phyloP scores from a whole-genome alignment of 495 filamentous ascomycete species.

The Amorphotheca resinae region DNA sequence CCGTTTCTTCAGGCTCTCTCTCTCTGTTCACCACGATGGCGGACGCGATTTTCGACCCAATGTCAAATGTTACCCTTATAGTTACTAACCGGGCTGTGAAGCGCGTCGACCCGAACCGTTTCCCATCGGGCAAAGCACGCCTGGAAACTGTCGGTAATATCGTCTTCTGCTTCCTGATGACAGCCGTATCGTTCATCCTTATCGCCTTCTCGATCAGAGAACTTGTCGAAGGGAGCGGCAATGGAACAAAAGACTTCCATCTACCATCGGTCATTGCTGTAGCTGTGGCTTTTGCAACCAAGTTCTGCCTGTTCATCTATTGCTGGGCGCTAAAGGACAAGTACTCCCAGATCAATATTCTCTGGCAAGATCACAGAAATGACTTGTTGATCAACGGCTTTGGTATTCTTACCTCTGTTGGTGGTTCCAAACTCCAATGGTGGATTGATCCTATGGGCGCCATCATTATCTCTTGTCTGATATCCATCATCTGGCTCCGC shows the following conservation, averaged over 20 bases:
- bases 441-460: constrained; percentile 94
- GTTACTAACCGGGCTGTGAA: constrained; percentile 80
- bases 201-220: constrained; percentile 76
- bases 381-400: constrained; percentile 84
- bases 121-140: constrained; percentile 87
- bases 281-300: constrained; percentile 71
- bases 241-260: constrained; percentile 50
- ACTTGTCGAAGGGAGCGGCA: constrained; percentile 31
- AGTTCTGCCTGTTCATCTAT: constrained; percentile 75
- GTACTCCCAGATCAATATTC: constrained; percentile 81
- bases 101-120: constrained; percentile 75
- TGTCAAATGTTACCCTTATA: constrained; percentile 82
- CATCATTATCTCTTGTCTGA: constrained; percentile 65
- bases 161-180: constrained; percentile 95
- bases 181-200: constrained; percentile 75
- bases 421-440: constrained; percentile 78
- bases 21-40: constrained; percentile 98
- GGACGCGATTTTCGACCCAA: constrained; percentile 88
- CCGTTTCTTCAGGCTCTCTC: constrained; percentile 71
- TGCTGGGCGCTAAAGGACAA: constrained; percentile 83
- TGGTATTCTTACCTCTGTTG: constrained; percentile 79
- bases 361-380: constrained; percentile 88
- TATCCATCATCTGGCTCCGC: constrained; percentile 65
- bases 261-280: constrained; percentile 82
- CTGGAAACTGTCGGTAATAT: constrained; percentile 97